Percentiles rank a stretch among this genome's conserved stretches.
Conservation (phyloP, 371 early-diverging fungal species). For the Zychaea mexicana region DNA sequence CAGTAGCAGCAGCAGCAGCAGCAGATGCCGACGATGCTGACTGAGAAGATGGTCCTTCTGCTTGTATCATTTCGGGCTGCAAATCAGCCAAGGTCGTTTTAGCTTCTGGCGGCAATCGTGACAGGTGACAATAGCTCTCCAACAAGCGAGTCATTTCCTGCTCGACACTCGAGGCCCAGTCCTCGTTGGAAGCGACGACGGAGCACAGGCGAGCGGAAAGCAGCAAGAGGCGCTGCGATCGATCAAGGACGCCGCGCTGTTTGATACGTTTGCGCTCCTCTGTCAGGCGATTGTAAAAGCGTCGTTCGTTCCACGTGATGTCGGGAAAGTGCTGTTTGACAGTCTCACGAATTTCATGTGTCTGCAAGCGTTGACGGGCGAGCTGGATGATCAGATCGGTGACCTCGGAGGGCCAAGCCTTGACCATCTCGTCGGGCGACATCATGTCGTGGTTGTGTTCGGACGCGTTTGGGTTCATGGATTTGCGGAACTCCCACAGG, state of each 20-base stretch:
- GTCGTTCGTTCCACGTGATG: conserved; percentile 61
- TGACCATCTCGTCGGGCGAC: conserved; percentile 50
- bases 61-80: conserved; percentile 19
- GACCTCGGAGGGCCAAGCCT: conserved; percentile 53
- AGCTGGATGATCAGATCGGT: conserved; percentile 45
- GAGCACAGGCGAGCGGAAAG: conserved; percentile 42
- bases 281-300: conserved; percentile 58
- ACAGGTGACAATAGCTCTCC: conserved; percentile 26
- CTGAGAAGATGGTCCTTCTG: neutral
- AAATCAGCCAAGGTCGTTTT: conserved; percentile 14
- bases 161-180: conserved; percentile 40
- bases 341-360: conserved; percentile 59
- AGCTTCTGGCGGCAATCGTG: conserved; percentile 21
- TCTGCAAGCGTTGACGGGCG: conserved; percentile 42
- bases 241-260: conserved; percentile 43
- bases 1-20: neutral
- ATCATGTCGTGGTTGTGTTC: conserved; percentile 60
- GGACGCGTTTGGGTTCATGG: conserved; percentile 55
- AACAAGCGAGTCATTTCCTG: conserved; percentile 36
- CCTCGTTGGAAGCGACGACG: conserved; percentile 44
- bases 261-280: conserved; percentile 56
- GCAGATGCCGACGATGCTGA: too few species aligned
- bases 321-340: conserved; percentile 62
- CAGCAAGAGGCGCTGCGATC: conserved; percentile 45
- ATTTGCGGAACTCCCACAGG: conserved; percentile 55